Evolutionary conservation across 2,329 filamentous ascomycete genomes (phyloP).

Genomic region (Neonectria hederae): DNA sequence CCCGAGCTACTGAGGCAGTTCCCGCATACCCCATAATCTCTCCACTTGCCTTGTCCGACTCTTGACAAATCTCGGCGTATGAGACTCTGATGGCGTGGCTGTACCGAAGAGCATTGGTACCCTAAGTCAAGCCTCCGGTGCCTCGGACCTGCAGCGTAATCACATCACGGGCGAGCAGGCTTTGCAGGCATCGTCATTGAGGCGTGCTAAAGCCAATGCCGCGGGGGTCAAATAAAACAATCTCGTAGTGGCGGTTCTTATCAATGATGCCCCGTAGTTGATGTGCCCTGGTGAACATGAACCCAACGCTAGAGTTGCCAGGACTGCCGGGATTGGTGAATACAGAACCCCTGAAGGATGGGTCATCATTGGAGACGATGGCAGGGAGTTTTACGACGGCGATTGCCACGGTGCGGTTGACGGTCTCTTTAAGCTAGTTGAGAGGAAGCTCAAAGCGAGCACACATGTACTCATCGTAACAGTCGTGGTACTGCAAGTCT

Average conservation of each 20-base stretch:
- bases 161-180: conserved; percentile 44
- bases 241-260: conserved; percentile 51
- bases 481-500: conserved; percentile 51
- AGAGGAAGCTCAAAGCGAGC: conserved; percentile 55
- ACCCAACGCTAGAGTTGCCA: conserved; percentile 51
- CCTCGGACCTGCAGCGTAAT: conserved; percentile 45
- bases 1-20: conserved; percentile 52
- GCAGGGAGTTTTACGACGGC: conserved; percentile 55
- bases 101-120: conserved; percentile 29
- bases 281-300: conserved; percentile 40
- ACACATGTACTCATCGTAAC: conserved; percentile 49
- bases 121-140: conserved; percentile 40
- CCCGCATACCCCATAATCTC: conserved; percentile 48
- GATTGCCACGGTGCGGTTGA: conserved; percentile 47
- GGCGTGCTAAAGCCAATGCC: conserved; percentile 52
- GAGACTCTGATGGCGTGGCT: conserved; percentile 40
- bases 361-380: conserved; percentile 48
- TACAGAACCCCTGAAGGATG: conserved; percentile 54
- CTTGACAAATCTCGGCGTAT: conserved; percentile 43
- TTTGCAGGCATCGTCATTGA: conserved; percentile 50
- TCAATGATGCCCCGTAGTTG: conserved; percentile 44
- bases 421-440: conserved; percentile 50
- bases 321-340: conserved; percentile 58
- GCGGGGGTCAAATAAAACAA: conserved; percentile 57
- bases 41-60: conserved; percentile 25